Base-by-base conservation (phyloP, 192 early-diverging fungal genomes). In the Geranomyces variabilis region DNA sequence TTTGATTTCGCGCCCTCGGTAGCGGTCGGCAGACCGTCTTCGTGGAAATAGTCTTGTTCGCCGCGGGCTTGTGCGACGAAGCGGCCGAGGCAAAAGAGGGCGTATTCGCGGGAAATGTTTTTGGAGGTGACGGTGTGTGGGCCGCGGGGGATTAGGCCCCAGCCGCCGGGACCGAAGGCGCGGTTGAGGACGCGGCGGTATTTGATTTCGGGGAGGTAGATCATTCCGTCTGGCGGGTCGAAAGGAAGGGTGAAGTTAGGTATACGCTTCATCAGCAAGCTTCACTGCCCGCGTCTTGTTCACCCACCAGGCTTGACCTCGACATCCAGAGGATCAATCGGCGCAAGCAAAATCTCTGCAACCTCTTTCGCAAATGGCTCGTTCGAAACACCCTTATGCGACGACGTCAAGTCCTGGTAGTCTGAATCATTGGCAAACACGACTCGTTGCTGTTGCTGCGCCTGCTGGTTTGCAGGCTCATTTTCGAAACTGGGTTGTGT, bases 131-230 rank as follows among this genome's bases (percentile, higher is more conserved):
- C 19, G 43, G 68, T 67, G 24, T 56, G 43, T 24, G 68, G 69
- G 43, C 59, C 62, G 3, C 57, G 15, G 17, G 75, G 69, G 13
- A 63, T n/a, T 6, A 76, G 61, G 2, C 33, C 57, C 75, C 75
- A 76, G 0, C 75, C 58, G 17, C 58, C 58, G 28, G 66, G 66
- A 28, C 30, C 48, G 66, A 47, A 67, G 1, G 66, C 75, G 47
- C 19, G 2, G 53, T 29, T 41, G 57, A 59, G 30, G 13, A 55
- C 58, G 15, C 63, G 19, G 13, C 45, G 63, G 45, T 65, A 65
- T 47, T 65, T 65, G 31, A 99, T 99, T 80, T 97, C 97, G 44
- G 95, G 95, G 19, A 97, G 82, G 70, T 97, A 97, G 22, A 95
- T 72, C 44, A 94, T 66, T n/a, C 97, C 97, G 73, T 99, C 97